phyloP scores from a whole-genome alignment of 75 land plant genomes.

The Cupressus sempervirens region DNA sequence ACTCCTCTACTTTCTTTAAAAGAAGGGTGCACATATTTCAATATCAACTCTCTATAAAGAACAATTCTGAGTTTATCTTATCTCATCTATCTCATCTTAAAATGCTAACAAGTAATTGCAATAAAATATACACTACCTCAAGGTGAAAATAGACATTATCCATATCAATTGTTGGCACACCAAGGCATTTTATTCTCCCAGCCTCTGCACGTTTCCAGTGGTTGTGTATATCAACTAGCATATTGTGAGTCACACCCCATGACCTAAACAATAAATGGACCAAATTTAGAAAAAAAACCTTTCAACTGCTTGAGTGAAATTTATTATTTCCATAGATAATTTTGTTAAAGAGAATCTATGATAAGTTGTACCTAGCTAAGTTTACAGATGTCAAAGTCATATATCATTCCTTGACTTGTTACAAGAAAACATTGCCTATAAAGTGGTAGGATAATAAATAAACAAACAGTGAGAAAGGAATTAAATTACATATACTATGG shows the following conservation, averaged over 20 bases:
- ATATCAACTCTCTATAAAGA: neutral
- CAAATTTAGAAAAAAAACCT: neutral
- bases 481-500: neutral
- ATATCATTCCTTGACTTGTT: neutral
- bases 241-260: constrained; percentile 91
- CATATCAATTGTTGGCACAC: constrained; percentile 92
- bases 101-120: neutral
- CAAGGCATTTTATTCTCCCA: constrained; percentile 80
- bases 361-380: neutral
- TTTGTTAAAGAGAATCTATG: neutral
- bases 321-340: neutral
- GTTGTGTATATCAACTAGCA: constrained; percentile 78
- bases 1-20: neutral
- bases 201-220: constrained; percentile 90
- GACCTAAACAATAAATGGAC: constrained; percentile 35
- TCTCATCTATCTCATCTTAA: no score
- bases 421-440: neutral
- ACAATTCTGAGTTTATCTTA: neutral
- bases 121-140: constrained; percentile 47
- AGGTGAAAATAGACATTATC: constrained; percentile 83
- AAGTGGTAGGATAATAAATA: neutral
- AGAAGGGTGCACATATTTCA: neutral
- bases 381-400: neutral
- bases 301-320: neutral
- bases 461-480: neutral